Percentiles rank a stretch among this genome's conserved stretches.
phyloP scores from a whole-genome alignment of 352 stramenopile genomes.

The Globisporangium polare region DNA sequence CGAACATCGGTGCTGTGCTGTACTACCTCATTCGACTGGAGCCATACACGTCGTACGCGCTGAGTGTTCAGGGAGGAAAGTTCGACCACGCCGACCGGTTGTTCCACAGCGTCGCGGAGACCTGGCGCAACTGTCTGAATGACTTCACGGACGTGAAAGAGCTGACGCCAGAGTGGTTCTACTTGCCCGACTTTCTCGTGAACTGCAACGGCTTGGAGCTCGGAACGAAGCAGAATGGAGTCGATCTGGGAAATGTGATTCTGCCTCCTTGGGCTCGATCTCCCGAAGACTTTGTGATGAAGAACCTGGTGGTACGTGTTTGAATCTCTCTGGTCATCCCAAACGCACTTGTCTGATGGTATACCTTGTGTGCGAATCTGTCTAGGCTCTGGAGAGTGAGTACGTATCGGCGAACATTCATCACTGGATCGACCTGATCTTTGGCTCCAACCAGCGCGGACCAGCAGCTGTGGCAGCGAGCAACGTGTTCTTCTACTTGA shows the following conservation, averaged over 20 bases:
- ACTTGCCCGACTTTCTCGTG: conserved; percentile 85
- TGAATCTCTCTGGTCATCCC: background rate
- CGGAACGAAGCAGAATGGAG: conserved; percentile 78
- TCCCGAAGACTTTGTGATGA: conserved; percentile 81
- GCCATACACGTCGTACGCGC: conserved; percentile 94
- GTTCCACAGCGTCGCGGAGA: conserved; percentile 89
- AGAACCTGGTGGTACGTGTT: conserved; percentile 70
- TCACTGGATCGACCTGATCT: conserved; percentile 89
- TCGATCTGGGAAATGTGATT: conserved; percentile 90
- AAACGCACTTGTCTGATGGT: background rate
- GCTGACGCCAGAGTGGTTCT: conserved; percentile 94
- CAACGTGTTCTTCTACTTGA: conserved; percentile 99
- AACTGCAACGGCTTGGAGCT: conserved; percentile 87
- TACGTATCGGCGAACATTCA: conserved; percentile 82
- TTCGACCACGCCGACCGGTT: conserved; percentile 93
- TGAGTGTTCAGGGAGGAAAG: conserved; percentile 94
- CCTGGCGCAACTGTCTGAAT: conserved; percentile 86
- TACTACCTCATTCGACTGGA: conserved; percentile 99
- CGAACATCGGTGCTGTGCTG: conserved; percentile 94
- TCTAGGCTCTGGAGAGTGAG: conserved; percentile 78
- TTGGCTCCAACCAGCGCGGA: conserved; percentile 71
- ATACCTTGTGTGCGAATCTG: background rate
- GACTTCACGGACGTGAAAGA: conserved; percentile 93
- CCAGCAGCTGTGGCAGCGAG: conserved; percentile 88
- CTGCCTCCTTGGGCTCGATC: conserved; percentile 89